phyloP scores from a whole-genome alignment of 2,329 filamentous ascomycete genomes.

The Annulohypoxylon truncatum region DNA sequence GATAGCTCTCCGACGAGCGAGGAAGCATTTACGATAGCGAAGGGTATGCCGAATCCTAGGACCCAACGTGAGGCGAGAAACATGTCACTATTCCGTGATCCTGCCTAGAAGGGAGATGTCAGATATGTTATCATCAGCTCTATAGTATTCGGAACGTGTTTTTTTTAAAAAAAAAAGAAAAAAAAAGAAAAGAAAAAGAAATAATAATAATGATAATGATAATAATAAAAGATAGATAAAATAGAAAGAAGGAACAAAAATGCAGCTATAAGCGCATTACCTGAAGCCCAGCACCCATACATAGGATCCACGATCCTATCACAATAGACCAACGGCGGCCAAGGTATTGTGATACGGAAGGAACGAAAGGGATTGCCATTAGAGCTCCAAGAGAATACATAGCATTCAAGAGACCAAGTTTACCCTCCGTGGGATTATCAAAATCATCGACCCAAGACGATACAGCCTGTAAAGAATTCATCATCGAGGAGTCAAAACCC shows the following conservation, averaged over 20 bases:
- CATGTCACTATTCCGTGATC: constrained; percentile 56
- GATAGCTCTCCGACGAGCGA: constrained; percentile 65
- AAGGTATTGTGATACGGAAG: constrained; percentile 52
- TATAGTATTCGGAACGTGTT: too few species aligned
- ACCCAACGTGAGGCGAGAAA: constrained; percentile 58
- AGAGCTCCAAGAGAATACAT: constrained; percentile 57
- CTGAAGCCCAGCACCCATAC: constrained; percentile 53
- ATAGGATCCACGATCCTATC: constrained; percentile 53
- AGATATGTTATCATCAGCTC: constrained; percentile 43
- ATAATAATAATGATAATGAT: too few species aligned
- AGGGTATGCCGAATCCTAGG: constrained; percentile 59
- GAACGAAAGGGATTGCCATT: constrained; percentile 56
- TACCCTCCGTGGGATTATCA: constrained; percentile 53
- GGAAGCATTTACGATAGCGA: constrained; percentile 51
- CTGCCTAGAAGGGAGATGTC: constrained; percentile 49
- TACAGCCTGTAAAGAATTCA: constrained; percentile 58
- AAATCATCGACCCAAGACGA: constrained; percentile 56
- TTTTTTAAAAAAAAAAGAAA: too few species aligned
- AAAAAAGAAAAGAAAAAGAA: too few species aligned
- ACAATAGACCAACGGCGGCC: constrained; percentile 57
- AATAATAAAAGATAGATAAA: too few species aligned
- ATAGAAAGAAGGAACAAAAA: constrained; percentile 10
- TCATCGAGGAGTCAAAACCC: constrained; percentile 57
- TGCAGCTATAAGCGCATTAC: constrained; percentile 45
- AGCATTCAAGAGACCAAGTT: constrained; percentile 57